A percentile compares a stretch with the other conserved stretches of the same genome.
Conservation (phyloP, 2,329 filamentous ascomycete species). For the Microdochium bolleyi region DNA sequence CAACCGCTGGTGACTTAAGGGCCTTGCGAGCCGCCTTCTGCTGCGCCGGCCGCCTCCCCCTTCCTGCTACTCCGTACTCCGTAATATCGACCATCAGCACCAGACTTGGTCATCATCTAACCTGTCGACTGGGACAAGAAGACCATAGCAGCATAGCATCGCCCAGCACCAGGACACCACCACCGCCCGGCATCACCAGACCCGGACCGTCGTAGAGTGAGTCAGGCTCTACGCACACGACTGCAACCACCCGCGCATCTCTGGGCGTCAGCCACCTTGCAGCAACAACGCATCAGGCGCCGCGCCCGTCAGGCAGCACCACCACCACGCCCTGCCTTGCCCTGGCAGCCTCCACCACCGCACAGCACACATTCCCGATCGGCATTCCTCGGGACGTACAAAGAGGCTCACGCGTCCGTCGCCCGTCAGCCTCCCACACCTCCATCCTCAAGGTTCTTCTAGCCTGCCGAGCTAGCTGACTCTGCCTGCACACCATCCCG, state of each 20-base stretch:
- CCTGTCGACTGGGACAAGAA: too few species aligned
- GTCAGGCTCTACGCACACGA: not conserved
- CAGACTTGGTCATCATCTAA: not conserved
- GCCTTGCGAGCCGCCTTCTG: not conserved
- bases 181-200: too few species aligned
- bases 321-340: not conserved
- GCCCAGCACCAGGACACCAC: too few species aligned
- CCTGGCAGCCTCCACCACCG: not conserved
- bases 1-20: not conserved
- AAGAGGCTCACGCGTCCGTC: not conserved
- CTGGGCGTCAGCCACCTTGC: not conserved
- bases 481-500: not conserved
- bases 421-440: not conserved
- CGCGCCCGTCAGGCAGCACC: not conserved
- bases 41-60: not conserved
- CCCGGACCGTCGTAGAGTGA: not conserved
- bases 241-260: not conserved
- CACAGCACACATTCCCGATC: not conserved
- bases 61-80: not conserved
- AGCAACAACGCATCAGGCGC: not conserved
- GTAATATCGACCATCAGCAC: not conserved
- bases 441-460: not conserved
- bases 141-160: too few species aligned
- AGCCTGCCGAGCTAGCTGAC: not conserved
- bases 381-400: not conserved